A percentile compares a stretch with the other conserved stretches of the same genome.
phyloP scores from a whole-genome alignment of 2,329 filamentous ascomycete genomes.

The Xylaria sp. region DNA sequence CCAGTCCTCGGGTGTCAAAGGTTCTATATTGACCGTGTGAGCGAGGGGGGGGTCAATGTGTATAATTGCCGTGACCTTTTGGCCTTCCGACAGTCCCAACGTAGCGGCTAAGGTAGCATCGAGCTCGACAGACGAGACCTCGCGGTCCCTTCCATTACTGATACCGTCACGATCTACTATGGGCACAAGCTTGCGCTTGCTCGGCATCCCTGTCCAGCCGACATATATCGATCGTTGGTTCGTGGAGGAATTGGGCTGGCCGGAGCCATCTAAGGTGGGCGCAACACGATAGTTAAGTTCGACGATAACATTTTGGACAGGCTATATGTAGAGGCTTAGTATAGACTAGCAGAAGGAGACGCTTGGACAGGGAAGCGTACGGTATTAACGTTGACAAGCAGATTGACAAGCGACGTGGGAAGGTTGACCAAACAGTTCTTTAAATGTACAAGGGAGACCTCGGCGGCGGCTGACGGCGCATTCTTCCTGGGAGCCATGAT shows the following conservation, averaged over 20 bases:
- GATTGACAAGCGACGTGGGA: constrained; percentile 81
- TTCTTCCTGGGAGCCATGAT: constrained; percentile 57
- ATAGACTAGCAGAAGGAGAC: neutral
- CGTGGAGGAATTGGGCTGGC: constrained; percentile 56
- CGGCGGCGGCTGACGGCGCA: constrained; percentile 75
- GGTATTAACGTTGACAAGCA: constrained; percentile 89
- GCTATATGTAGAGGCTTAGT: constrained; percentile 58
- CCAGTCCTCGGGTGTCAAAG: constrained; percentile 94
- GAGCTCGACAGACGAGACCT: constrained; percentile 81
- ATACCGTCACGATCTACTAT: constrained; percentile 80
- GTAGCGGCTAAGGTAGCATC: constrained; percentile 85
- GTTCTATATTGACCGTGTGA: constrained; percentile 96
- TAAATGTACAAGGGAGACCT: constrained; percentile 85
- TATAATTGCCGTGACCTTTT: constrained; percentile 76
- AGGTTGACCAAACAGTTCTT: constrained; percentile 97
- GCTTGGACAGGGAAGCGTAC: constrained; percentile 61
- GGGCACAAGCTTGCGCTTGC: constrained; percentile 81
- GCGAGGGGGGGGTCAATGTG: constrained; percentile 91
- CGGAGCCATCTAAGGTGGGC: constrained; percentile 54
- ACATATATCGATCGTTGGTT: constrained; percentile 79
- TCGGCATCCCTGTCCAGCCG: constrained; percentile 98
- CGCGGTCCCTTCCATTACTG: constrained; percentile 75
- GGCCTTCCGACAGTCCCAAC: constrained; percentile 81
- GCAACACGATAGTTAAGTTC: constrained; percentile 81
- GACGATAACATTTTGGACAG: constrained; percentile 95